A percentile compares a stretch with the other conserved stretches of the same genome.
These are phyloP conservation scores for Aspergillus olivimuriae DNA, from an alignment of 495 filamentous ascomycete genomes.

Conservation along the genomic window DNA sequence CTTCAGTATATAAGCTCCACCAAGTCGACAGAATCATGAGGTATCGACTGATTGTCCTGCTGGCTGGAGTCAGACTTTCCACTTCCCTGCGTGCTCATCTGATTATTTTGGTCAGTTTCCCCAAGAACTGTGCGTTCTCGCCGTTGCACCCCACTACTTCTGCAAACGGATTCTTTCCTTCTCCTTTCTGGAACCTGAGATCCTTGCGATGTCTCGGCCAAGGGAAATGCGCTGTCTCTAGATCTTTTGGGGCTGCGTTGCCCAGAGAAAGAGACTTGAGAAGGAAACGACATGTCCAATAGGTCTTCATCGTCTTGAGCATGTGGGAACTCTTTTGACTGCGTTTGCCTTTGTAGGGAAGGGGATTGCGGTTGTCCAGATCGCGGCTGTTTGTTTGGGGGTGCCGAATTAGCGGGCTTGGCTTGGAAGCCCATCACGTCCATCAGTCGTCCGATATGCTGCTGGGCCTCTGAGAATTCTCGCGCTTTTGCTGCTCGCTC, in stretches of 20 bases:
- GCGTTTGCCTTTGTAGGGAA: conserved; percentile 11
- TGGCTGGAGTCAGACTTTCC: conserved; percentile 7
- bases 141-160: conserved; percentile 1
- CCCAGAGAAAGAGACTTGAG: conserved; percentile 10
- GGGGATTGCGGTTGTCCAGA: conserved; percentile 8
- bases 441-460: conserved; percentile 43
- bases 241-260: conserved; percentile 27
- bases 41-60: conserved; percentile 6
- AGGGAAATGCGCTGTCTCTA: conserved; percentile 13
- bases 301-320: conserved; percentile 5
- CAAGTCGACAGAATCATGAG: conserved; percentile 1
- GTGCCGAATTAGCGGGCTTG: conserved; percentile 14
- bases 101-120: conserved; percentile 25
- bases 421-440: conserved; percentile 39
- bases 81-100: conserved; percentile 15
- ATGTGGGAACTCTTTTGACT: conserved; percentile 14
- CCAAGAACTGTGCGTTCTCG: conserved; percentile 19
- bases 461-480: conserved; percentile 44
- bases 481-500: conserved; percentile 38
- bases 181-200: conserved; percentile 5
- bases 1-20: too few species aligned
- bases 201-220: conserved; percentile 4
- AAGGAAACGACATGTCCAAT: conserved; percentile 20
- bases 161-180: conserved; percentile 4
- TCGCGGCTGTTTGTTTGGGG: conserved; percentile 18